Conservation (phyloP, 2,329 filamentous ascomycete species). For the Cladophialophora yegresii region DNA sequence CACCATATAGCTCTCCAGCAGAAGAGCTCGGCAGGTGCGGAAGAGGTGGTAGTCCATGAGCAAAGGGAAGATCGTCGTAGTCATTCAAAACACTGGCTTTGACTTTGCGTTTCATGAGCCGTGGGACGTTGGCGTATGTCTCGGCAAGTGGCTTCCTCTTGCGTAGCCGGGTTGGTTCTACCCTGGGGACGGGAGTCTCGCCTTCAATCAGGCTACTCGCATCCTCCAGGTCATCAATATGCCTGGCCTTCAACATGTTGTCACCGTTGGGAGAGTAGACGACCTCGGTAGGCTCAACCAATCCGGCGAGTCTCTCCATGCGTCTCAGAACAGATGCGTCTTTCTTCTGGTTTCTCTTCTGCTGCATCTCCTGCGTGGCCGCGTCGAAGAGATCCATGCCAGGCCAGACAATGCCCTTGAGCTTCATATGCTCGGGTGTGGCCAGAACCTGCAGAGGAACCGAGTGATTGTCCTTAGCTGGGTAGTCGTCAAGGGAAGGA, state of each 20-base stretch:
- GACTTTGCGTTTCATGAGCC: conserved; percentile 38
- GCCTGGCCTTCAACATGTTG: conserved; percentile 46
- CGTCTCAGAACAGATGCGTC: conserved; percentile 48
- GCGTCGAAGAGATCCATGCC: conserved; percentile 57
- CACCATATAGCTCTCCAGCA: conserved; percentile 29
- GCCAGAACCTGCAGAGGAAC: conserved; percentile 15
- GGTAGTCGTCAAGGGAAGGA: conserved; percentile 17
- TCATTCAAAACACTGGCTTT: conserved; percentile 27
- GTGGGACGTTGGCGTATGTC: conserved; percentile 41
- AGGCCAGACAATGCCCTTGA: conserved; percentile 54
- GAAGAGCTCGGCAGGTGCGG: conserved; percentile 35
- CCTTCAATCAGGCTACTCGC: conserved; percentile 51
- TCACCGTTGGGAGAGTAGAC: conserved; percentile 51
- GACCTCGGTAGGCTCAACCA: conserved; percentile 51
- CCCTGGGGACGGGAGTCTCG: conserved; percentile 44
- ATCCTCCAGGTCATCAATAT: conserved; percentile 53
- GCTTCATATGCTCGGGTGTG: conserved; percentile 41
- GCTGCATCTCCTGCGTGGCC: conserved; percentile 52
- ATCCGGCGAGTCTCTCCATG: conserved; percentile 50
- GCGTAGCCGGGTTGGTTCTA: conserved; percentile 40
- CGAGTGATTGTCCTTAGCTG: conserved; percentile 12
- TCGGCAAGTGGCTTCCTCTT: conserved; percentile 42
- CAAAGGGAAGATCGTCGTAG: conserved; percentile 23
- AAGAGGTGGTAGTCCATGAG: conserved; percentile 30
- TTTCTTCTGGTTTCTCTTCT: conserved; percentile 56